Evolutionary conservation across 1,284 basidiomycete genomes (phyloP), one percentile per base, ranked within the genome.

Genomic region (Megacollybia platyphylla): DNA sequence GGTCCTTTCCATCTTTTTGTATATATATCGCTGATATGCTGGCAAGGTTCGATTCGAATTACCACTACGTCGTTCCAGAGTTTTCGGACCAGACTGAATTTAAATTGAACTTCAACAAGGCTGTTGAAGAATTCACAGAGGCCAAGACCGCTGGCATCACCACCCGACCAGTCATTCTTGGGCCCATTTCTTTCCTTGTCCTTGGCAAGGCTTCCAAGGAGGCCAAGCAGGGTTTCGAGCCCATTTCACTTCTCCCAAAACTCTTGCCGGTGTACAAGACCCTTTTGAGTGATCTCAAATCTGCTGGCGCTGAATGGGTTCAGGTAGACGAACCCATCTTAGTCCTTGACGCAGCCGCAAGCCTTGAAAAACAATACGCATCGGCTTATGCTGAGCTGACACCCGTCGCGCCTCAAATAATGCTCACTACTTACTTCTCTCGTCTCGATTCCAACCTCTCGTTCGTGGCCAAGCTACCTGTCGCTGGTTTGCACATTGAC

Each of bases 31-130:
- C 10, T 24, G 15, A 32, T 5, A 2, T 20, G 2, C 4, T 4
- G 4, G 9, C 20, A 51, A 90, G 90, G 91, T 98, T 97, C 66
- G 94, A 98, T 71, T 97, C 93, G 45, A 99, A 98, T 81, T 98
- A 98, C 76, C 96, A 98, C 74, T 94, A 87, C 60, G 91, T 98
- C 66, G 94, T 97, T 50, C 94, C 93, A 48, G 96, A 98, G 71
- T 80, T 98, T 66, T 87, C 88, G 17, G 86, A 92, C 48, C 71
- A 76, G 57, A 90, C 87, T 47, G 81, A 93, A 53, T 97, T 98
- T 82, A 91, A 92, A 70, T 73, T 98, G 61, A 79, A 85, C 70
- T 83, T 83, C 70, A 96, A 96, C 84, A 96, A 96, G 74, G 81
- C 87, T 47, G 76, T 97, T 49, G 85, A 87, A 57, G 91, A 97